phyloP scores from a whole-genome alignment of 2,329 filamentous ascomycete species.

The Alternaria sp. region DNA sequence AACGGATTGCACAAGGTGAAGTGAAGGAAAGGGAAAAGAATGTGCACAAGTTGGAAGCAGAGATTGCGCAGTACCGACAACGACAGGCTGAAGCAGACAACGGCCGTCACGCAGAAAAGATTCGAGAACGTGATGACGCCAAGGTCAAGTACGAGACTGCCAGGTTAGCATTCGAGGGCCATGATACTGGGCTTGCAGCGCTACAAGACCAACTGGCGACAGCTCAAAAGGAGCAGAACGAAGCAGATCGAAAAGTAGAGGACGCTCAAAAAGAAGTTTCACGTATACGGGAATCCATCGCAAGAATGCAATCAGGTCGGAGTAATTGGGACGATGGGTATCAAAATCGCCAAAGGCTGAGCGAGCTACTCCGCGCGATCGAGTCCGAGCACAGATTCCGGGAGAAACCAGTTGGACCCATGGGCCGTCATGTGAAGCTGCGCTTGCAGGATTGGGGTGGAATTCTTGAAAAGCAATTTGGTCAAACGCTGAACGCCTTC shows the following conservation, averaged over 20 bases:
- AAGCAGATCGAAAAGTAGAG: slow-evolving; percentile 31
- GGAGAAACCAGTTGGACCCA: slow-evolving; percentile 78
- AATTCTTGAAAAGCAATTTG: slow-evolving; percentile 79
- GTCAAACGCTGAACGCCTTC: slow-evolving; percentile 74
- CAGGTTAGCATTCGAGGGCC: slow-evolving; percentile 49
- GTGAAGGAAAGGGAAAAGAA: slow-evolving; percentile 60
- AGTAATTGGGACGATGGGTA: slow-evolving; percentile 70
- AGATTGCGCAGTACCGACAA: slow-evolving; percentile 62
- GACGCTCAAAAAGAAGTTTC: slow-evolving; percentile 57
- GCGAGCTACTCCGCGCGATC: slow-evolving; percentile 71
- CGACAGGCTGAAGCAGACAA: slow-evolving; percentile 70
- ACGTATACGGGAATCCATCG: slow-evolving; percentile 59
- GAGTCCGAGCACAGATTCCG: slow-evolving; percentile 71
- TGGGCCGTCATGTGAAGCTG: slow-evolving; percentile 79
- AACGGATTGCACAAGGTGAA: slow-evolving; percentile 68
- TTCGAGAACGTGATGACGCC: slow-evolving; percentile 65
- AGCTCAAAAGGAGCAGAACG: slow-evolving; percentile 32
- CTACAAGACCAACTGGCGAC: slow-evolving; percentile 46
- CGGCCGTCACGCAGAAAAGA: slow-evolving; percentile 68
- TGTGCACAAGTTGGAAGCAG: slow-evolving; percentile 50
- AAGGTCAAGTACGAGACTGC: slow-evolving; percentile 59
- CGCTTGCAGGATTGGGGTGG: slow-evolving; percentile 81
- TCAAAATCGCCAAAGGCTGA: slow-evolving; percentile 60
- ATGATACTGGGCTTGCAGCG: slow-evolving; percentile 43
- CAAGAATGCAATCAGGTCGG: slow-evolving; percentile 60